phyloP scores from a whole-genome alignment of 2,329 filamentous ascomycete genomes.

The Metarhizium rileyi region DNA sequence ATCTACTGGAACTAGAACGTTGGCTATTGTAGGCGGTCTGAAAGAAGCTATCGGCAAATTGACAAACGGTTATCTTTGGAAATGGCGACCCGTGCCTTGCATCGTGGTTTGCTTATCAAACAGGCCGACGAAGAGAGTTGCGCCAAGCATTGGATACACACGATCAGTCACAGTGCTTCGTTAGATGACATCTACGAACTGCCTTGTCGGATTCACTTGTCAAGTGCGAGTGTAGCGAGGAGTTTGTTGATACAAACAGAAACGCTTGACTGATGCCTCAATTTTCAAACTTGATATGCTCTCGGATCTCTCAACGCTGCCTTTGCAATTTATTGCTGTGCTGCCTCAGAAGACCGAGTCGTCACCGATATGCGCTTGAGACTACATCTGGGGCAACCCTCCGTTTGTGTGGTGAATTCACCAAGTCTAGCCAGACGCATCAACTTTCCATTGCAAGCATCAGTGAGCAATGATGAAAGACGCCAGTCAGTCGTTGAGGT shows the following conservation, averaged over 20 bases:
- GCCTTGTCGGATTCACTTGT: constrained; percentile 35
- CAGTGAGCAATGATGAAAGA: constrained; percentile 31
- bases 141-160: constrained; percentile 36
- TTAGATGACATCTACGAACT: constrained; percentile 11
- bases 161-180: constrained; percentile 35
- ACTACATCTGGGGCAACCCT: constrained; percentile 21
- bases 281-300: constrained; percentile 29
- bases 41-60: constrained; percentile 20
- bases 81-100: neutral
- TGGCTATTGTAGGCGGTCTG: constrained; percentile 36
- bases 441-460: constrained; percentile 36
- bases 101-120: neutral
- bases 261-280: constrained; percentile 26
- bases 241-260: constrained; percentile 36
- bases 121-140: constrained; percentile 21
- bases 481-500: constrained; percentile 35
- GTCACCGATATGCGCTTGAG: constrained; percentile 26
- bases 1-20: constrained; percentile 52
- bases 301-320: constrained; percentile 30
- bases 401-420: constrained; percentile 32
- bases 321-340: neutral
- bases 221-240: constrained; percentile 25
- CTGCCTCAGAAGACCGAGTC: constrained; percentile 9
- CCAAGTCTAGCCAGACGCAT: constrained; percentile 49
- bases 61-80: neutral